Evolutionary conservation across 208 protist species (phyloP).

Genomic region (Leishmania amazonensis): DNA sequence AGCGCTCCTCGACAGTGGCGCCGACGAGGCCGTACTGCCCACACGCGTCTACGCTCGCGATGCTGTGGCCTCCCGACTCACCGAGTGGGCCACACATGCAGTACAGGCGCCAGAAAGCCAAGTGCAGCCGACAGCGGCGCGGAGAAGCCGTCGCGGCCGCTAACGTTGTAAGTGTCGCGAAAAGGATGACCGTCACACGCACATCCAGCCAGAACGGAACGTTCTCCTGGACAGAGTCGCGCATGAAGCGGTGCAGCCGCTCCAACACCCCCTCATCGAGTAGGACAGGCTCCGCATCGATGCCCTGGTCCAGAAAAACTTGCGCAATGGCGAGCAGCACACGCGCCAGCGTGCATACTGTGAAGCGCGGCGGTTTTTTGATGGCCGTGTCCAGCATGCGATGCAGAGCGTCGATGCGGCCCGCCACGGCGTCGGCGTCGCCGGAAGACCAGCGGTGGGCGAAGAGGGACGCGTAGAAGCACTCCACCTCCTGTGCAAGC

Average conservation of each 20-base stretch:
- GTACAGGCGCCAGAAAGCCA: slow-evolving; percentile 63
- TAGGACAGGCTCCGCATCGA: slow-evolving; percentile 30
- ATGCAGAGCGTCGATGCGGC: slow-evolving; percentile 50
- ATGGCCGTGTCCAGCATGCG: slow-evolving; percentile 37
- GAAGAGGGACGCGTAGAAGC: slow-evolving; percentile 74
- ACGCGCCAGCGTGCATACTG: slow-evolving; percentile 56
- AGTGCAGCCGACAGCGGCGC: slow-evolving; percentile 18
- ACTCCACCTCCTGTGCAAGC: slow-evolving; percentile 67
- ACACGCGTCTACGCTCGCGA: slow-evolving; percentile 50
- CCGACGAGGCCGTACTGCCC: slow-evolving; percentile 46
- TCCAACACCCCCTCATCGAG: slow-evolving; percentile 33
- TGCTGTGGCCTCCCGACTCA: slow-evolving; percentile 52
- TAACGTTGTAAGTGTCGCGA: slow-evolving; percentile 66
- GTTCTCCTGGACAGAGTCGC: slow-evolving; percentile 75
- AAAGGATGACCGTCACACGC: slow-evolving; percentile 68
- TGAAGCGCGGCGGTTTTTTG: slow-evolving; percentile 54
- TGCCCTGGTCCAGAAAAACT: slow-evolving; percentile 24
- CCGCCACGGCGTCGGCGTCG: slow-evolving; percentile 13
- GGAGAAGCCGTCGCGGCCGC: slow-evolving; percentile 43
- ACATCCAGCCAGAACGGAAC: slow-evolving; percentile 87
- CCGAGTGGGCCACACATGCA: slow-evolving; percentile 82
- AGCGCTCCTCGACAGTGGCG: slow-evolving; percentile 41
- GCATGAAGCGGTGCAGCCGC: slow-evolving; percentile 50
- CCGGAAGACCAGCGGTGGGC: slow-evolving; percentile 6
- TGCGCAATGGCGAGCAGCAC: slow-evolving; percentile 55